A percentile compares a stretch with the other conserved stretches of the same genome.
Evolutionary conservation across 1,284 basidiomycete species (phyloP).

Genomic region (Bondarzewia mesenterica): DNA sequence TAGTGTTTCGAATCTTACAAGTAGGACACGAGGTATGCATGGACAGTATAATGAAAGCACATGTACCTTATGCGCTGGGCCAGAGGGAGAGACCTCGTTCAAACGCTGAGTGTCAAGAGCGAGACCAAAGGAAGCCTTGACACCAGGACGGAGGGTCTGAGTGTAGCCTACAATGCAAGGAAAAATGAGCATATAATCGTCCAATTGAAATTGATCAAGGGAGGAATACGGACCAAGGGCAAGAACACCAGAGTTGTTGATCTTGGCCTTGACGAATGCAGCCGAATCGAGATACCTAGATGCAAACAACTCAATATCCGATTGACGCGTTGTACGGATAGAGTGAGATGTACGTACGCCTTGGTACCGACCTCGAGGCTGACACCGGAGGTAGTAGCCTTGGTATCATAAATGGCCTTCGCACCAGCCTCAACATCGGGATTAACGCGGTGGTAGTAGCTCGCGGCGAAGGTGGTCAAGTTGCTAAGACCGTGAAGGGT

Average conservation of each 20-base stretch:
- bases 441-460: slow-evolving; percentile 98
- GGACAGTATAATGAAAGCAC: slow-evolving; percentile 21
- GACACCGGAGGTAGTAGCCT: slow-evolving; percentile 3
- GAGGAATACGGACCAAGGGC: slow-evolving; percentile 51
- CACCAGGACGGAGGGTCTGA: slow-evolving; percentile 89
- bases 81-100: slow-evolving; percentile 57
- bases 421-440: slow-evolving; percentile 95
- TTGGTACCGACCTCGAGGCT: slow-evolving; percentile 73
- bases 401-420: slow-evolving; percentile 85
- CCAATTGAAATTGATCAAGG: not conserved
- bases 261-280: slow-evolving; percentile 97
- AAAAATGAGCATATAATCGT: not conserved
- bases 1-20: no score
- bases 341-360: slow-evolving; percentile 47
- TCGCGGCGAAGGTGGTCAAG: slow-evolving; percentile 89
- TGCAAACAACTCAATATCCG: not conserved
- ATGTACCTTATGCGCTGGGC: slow-evolving; percentile 63
- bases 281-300: slow-evolving; percentile 77
- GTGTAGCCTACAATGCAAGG: slow-evolving; percentile 59
- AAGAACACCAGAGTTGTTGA: slow-evolving; percentile 93
- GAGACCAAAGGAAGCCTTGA: slow-evolving; percentile 91
- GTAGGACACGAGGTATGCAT: not conserved
- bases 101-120: slow-evolving; percentile 87
- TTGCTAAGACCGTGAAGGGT: slow-evolving; percentile 95
- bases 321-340: not conserved